Conservation (phyloP, 192 early-diverging fungal species). For the Mortierella claussenii region DNA sequence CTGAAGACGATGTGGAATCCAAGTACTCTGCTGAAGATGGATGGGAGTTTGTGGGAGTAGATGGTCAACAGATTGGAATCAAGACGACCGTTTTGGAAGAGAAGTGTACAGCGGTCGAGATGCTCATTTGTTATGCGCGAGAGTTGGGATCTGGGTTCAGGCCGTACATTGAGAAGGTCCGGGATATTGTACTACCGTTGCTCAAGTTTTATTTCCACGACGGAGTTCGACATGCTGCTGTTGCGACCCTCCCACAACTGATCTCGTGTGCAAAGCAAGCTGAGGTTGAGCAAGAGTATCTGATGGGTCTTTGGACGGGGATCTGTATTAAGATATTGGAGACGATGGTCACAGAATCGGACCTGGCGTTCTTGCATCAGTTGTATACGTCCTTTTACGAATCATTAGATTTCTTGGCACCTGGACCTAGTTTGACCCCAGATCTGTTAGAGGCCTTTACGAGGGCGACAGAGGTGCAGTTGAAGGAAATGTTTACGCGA, state of each 20-base stretch:
- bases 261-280: slow-evolving; percentile 70
- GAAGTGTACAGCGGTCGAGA: slow-evolving; percentile 97
- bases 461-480: slow-evolving; percentile 71
- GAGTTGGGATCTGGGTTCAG: slow-evolving; percentile 91
- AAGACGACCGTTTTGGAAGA: slow-evolving; percentile 95
- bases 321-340: slow-evolving; percentile 81
- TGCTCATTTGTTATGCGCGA: slow-evolving; percentile 93
- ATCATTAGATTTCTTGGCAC: slow-evolving; percentile 70
- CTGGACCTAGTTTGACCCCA: slow-evolving; percentile 66
- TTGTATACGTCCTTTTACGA: slow-evolving; percentile 84
- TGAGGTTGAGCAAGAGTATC: slow-evolving; percentile 55
- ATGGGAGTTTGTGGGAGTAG: slow-evolving; percentile 94
- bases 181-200: slow-evolving; percentile 87
- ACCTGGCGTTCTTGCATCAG: slow-evolving; percentile 79
- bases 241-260: slow-evolving; percentile 81
- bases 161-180: slow-evolving; percentile 83
- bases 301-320: slow-evolving; percentile 73
- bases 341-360: slow-evolving; percentile 80
- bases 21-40: slow-evolving; percentile 96
- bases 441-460: slow-evolving; percentile 77
- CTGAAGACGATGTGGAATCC: slow-evolving; percentile 80
- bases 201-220: slow-evolving; percentile 98
- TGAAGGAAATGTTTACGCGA: slow-evolving; percentile 77
- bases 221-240: slow-evolving; percentile 91
- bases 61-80: slow-evolving; percentile 94